Evolutionary conservation across 495 filamentous ascomycete genomes (phyloP).

Genomic region (Xylaria castorea): DNA sequence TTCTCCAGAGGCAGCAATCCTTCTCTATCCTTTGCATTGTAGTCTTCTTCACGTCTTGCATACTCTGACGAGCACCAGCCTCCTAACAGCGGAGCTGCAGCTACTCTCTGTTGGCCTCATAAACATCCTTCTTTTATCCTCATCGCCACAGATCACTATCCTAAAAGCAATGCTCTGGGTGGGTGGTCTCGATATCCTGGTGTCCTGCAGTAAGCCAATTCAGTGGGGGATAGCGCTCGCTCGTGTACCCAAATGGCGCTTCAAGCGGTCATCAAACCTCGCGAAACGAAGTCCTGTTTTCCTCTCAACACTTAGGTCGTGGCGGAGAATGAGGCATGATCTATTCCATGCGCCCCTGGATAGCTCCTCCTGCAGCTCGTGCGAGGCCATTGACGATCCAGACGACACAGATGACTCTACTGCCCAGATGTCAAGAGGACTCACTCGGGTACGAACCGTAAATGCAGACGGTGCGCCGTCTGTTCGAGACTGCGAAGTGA

Average conservation of each 20-base stretch:
- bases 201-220: constrained; percentile 76
- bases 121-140: constrained; percentile 78
- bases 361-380: constrained; percentile 43
- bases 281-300: constrained; percentile 35
- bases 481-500: constrained; percentile 1
- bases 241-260: constrained; percentile 89
- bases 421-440: constrained; percentile 18
- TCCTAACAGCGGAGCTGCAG: constrained; percentile 85
- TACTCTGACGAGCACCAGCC: constrained; percentile 83
- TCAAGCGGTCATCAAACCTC: constrained; percentile 59
- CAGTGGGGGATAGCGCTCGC: constrained; percentile 86
- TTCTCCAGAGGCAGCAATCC: constrained; percentile 65
- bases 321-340: constrained; percentile 42
- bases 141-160: constrained; percentile 84
- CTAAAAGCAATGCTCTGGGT: constrained; percentile 85
- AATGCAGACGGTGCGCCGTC: constrained; percentile 8
- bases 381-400: constrained; percentile 39
- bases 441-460: constrained; percentile 17
- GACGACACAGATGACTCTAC: constrained; percentile 31
- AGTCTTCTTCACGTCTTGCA: constrained; percentile 75
- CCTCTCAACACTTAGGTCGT: constrained; percentile 40
- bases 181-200: constrained; percentile 78
- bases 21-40: constrained; percentile 88
- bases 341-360: constrained; percentile 38
- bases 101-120: constrained; percentile 82